Conservation (phyloP, 176 grass and related monocot genomes). For the Aegilops sharonensis region DNA sequence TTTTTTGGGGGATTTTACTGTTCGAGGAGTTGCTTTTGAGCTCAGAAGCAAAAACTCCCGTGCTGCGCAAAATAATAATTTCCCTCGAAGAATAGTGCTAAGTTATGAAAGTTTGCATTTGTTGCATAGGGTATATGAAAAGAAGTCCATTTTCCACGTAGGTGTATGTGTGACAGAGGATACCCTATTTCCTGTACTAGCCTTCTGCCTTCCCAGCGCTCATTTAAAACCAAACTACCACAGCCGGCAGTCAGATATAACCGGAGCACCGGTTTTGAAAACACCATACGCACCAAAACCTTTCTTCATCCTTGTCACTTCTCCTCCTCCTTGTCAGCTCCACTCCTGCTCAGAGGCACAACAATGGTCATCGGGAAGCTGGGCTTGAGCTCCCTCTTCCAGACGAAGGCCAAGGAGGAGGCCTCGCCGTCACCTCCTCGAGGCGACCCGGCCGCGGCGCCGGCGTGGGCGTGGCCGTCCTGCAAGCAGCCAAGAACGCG, state of each 20-base stretch:
- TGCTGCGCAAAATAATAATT: no score
- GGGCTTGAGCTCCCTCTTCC: constrained; percentile 49
- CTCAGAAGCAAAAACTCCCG: no score
- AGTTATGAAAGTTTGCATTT: no score
- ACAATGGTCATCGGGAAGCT: constrained; percentile 52
- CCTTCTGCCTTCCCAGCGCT: neutral
- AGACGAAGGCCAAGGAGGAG: constrained; percentile 36
- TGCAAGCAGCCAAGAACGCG: constrained; percentile 45
- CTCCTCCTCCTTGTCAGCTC: neutral
- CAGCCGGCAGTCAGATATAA: neutral
- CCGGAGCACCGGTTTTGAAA: constrained; percentile 4
- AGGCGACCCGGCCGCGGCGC: neutral
- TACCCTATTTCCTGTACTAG: no score
- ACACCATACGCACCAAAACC: constrained; percentile 19
- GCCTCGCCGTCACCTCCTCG: neutral
- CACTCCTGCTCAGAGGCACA: neutral
- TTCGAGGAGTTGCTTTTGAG: no score
- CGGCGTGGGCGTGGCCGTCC: constrained; percentile 55
- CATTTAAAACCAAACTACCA: constrained; percentile 40
- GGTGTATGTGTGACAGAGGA: no score
- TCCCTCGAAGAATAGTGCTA: no score
- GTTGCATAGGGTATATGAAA: no score
- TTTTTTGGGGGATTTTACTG: no score
- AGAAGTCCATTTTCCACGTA: no score
- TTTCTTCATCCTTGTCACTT: neutral